Base-by-base conservation (phyloP, 108 stramenopile species). In the Mediolabrus comicus region DNA sequence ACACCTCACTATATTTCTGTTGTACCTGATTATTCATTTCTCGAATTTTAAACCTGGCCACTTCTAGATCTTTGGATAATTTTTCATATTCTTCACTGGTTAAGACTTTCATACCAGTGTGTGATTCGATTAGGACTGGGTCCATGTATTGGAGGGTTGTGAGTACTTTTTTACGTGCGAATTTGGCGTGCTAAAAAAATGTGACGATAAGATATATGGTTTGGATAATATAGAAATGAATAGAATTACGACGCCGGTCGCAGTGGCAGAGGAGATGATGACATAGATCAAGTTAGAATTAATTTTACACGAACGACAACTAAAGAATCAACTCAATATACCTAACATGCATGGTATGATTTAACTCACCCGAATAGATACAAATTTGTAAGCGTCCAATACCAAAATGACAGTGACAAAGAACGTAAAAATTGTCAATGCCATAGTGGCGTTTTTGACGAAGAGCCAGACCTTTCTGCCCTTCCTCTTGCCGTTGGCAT, bases 311-410 rank as follows among this genome's bases (percentile, higher is more conserved):
- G n/a, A n/a, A n/a, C n/a, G n/a, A n/a, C n/a, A n/a, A n/a, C n/a
- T n/a, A n/a, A n/a, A n/a, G n/a, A n/a, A n/a, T n/a, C n/a, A n/a
- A n/a, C n/a, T n/a, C n/a, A n/a, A n/a, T n/a, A n/a, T n/a, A n/a
- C n/a, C n/a, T n/a, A n/a, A n/a, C n/a, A n/a, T n/a, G n/a, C n/a
- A n/a, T n/a, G n/a, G n/a, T n/a, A n/a, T n/a, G n/a, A n/a, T 53
- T 13, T 22, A 6, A 73, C 72, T 73, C 63, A 73, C 72, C 55
- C 75, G 62, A 62, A 76, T 28, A 8, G 75, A 68, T 7, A 76
- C 56, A 30, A 76, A 76, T 65, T 76, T 76, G 29, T 76, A 76
- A 4, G 75, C 67, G 41, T 76, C 75, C 62, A 76, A 53, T 1
- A 64, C 28, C 9, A 76, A 62, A 38, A 76, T 62, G 24, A 41